Evolutionary conservation across 805 yeast genomes (phyloP), one percentile per base, ranked within the genome.

Genomic region (Yamadazyma laniorum): DNA sequence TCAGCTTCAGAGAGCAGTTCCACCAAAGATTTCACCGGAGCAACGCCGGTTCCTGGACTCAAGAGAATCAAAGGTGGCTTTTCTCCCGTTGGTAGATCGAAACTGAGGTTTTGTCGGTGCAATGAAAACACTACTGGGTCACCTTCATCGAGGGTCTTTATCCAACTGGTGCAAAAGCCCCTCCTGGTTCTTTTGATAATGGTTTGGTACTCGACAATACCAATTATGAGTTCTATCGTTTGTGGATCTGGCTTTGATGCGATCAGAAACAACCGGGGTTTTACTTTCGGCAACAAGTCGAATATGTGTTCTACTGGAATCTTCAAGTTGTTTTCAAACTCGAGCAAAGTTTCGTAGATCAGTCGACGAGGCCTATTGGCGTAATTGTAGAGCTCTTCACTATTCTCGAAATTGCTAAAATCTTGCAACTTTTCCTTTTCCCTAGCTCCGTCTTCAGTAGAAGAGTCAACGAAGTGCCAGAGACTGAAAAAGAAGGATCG

Each of bases 11-110:
- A 6, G 3, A 58, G 50, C 1, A 67, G 51, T 29, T 76, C 76
- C 11, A 91, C 71, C 28, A 90, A 52, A 1, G 86, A 74, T 51
- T 87, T 77, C 74, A 91, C 79, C 2, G 99, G 99, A 0, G 99
- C 99, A 8, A 93, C 70, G 2, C 99, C 99, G 0, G 98, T 95
- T 3, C 99, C 99, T 0, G 99, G 95, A 1, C 91, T 83, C 3
- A 91, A 72, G 75, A 91, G 67, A 3, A 93, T 62, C 18, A 85
- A 61, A 0, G 95, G 56, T 30, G 60, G 55, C 26, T 33, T 7
- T 34, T 56, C 40, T 11, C 28, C 43, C 3, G 27, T 31, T 5
- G 50, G 42, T 7, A 25, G 25, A 11, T 35, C 35, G 11, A 74
- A 62, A 28, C 59, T 59, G 30, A 79, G 45, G 11, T 66, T 58